Percentiles rank a stretch among this genome's conserved stretches.
Conservation (phyloP, 2,329 filamentous ascomycete genomes). For the Ceratocystiopsis sp. region DNA sequence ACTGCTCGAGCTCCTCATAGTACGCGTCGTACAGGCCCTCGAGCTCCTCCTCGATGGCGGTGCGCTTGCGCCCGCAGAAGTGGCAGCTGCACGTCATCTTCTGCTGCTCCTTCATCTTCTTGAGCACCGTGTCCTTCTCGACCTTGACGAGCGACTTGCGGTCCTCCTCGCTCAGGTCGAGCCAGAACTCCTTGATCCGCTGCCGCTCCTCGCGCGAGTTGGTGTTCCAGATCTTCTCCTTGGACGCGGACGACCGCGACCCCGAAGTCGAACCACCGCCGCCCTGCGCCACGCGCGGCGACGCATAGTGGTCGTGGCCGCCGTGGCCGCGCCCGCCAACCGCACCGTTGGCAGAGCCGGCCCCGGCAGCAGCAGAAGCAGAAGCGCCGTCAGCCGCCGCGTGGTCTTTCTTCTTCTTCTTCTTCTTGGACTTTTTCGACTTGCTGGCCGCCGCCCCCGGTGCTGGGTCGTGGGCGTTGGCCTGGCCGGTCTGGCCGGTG, state of each 20-base stretch:
- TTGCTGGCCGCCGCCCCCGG: conserved; percentile 24
- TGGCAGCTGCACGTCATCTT: conserved; percentile 98
- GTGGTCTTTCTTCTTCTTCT: conserved; percentile 30
- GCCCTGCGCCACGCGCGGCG: too few species aligned
- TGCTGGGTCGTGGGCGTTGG: conserved; percentile 22
- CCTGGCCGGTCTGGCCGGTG: conserved; percentile 11
- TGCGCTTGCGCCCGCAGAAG: conserved; percentile 89
- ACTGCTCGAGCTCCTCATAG: conserved; percentile 94
- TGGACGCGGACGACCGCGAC: conserved; percentile 27
- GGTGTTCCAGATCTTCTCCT: conserved; percentile 94
- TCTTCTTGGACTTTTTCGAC: conserved; percentile 48
- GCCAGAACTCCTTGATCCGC: conserved; percentile 96
- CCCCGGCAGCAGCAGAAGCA: conserved; percentile 9
- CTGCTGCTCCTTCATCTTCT: conserved; percentile 99
- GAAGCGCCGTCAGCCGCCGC: background rate
- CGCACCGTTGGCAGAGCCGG: conserved; percentile 4
- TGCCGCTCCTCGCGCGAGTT: conserved; percentile 87
- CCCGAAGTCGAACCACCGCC: too few species aligned
- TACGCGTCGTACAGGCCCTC: conserved; percentile 97
- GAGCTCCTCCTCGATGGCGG: conserved; percentile 92
- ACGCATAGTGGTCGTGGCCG: too few species aligned
- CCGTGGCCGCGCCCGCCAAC: conserved; percentile 8
- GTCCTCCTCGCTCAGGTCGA: conserved; percentile 84
- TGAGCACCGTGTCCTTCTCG: conserved; percentile 92
- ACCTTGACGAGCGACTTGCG: conserved; percentile 92